Evolutionary conservation across 2,329 filamentous ascomycete genomes (phyloP).

Genomic region (Podosphaera fusca): DNA sequence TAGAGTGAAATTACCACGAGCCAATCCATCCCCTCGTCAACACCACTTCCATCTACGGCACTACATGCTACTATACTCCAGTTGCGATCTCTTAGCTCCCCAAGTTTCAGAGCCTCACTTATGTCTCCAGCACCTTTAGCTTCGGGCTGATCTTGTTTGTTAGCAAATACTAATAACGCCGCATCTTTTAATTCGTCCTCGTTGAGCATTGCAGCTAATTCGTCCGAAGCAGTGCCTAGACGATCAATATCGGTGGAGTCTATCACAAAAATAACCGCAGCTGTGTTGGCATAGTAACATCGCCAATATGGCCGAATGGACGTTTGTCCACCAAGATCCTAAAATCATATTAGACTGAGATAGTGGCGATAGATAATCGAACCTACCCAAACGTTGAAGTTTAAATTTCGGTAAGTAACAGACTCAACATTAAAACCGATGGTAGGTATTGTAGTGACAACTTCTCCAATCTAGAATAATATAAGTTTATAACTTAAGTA

Average conservation of each 20-base stretch:
- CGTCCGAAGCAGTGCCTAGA: conserved; percentile 75
- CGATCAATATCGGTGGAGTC: conserved; percentile 96
- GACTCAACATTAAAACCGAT: conserved; percentile 99
- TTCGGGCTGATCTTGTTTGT: conserved; percentile 96
- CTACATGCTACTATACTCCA: conserved; percentile 98
- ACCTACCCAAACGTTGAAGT: conserved; percentile 93
- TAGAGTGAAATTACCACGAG: conserved; percentile 30
- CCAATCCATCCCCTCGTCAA: conserved; percentile 98
- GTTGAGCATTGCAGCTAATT: conserved; percentile 83
- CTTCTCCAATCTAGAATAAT: conserved; percentile 62
- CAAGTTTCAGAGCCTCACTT: conserved; percentile 72
- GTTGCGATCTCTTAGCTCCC: conserved; percentile 83
- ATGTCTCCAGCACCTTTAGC: conserved; percentile 94
- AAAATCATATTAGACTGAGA: conserved; percentile 4
- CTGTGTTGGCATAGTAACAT: conserved; percentile 98
- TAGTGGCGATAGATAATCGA: not conserved
- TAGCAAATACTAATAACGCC: conserved; percentile 81
- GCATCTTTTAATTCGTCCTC: conserved; percentile 93
- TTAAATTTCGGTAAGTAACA: conserved; percentile 92
- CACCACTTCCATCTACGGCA: conserved; percentile 82
- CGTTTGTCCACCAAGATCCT: conserved; percentile 94
- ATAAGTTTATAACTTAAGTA: conserved; percentile 3
- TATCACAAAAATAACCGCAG: conserved; percentile 94
- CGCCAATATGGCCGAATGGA: conserved; percentile 97
- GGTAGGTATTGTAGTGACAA: conserved; percentile 95